phyloP scores from a whole-genome alignment of 768 basidiomycete genomes.

The Ramaria sp. region DNA sequence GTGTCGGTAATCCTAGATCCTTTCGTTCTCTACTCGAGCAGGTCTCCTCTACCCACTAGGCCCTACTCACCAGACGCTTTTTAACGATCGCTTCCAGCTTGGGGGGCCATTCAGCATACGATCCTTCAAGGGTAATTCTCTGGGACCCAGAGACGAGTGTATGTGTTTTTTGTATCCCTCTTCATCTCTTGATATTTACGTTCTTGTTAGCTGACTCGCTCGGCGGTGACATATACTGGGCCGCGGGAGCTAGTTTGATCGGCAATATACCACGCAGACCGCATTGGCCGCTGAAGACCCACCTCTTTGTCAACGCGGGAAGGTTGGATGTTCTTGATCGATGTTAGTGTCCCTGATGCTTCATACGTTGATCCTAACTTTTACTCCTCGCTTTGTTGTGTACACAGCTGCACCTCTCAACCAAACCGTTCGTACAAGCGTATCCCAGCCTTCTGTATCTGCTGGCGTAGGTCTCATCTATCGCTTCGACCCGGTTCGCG shows the following conservation, averaged over 20 bases:
- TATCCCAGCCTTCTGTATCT: slow-evolving; percentile 57
- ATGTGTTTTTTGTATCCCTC: slow-evolving; percentile 16
- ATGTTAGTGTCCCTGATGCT: slow-evolving; percentile 29
- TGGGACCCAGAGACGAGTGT: slow-evolving; percentile 75
- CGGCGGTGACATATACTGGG: slow-evolving; percentile 77
- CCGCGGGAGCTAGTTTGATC: slow-evolving; percentile 64
- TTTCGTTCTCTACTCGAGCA: slow-evolving; percentile 61
- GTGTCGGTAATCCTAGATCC: slow-evolving; percentile 34
- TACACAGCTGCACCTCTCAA: slow-evolving; percentile 25
- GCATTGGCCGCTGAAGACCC: slow-evolving; percentile 79
- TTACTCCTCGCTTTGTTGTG: background rate
- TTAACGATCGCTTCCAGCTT: slow-evolving; percentile 83
- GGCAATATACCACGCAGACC: slow-evolving; percentile 60
- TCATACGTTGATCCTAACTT: background rate
- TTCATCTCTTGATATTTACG: background rate
- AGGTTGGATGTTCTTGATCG: slow-evolving; percentile 50
- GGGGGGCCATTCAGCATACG: slow-evolving; percentile 86
- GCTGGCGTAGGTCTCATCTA: slow-evolving; percentile 80
- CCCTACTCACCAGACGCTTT: slow-evolving; percentile 33
- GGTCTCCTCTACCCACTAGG: slow-evolving; percentile 63
- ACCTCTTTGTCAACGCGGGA: slow-evolving; percentile 75
- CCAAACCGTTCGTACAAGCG: slow-evolving; percentile 28
- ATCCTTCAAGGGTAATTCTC: slow-evolving; percentile 59
- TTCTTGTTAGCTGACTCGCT: slow-evolving; percentile 56
- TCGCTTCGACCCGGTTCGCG: slow-evolving; percentile 69